Evolutionary conservation across 306 rosid genomes (phyloP).

Genomic region (Prunus dulcis): DNA sequence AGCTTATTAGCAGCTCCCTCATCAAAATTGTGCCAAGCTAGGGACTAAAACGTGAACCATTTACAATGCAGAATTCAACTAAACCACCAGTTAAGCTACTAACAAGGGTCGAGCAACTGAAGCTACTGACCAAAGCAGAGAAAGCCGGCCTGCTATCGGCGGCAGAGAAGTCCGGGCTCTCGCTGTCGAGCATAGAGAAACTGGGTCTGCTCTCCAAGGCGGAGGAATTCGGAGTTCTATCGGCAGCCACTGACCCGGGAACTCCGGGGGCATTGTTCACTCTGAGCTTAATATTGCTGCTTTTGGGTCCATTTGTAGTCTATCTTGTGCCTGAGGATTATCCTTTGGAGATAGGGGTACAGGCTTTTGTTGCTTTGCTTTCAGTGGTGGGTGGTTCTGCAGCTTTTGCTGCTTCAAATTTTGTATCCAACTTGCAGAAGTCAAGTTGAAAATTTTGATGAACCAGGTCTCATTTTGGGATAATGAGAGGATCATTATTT

Average conservation of each 20-base stretch:
- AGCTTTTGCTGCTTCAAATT: slow-evolving; percentile 76
- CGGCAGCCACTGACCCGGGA: slow-evolving; percentile 86
- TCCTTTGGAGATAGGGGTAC: slow-evolving; percentile 50
- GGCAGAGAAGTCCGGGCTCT: slow-evolving; percentile 78
- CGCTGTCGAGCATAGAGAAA: slow-evolving; percentile 74
- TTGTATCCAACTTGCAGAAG: slow-evolving; percentile 85
- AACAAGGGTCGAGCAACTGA: slow-evolving; percentile 87
- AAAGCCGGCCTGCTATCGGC: slow-evolving; percentile 90
- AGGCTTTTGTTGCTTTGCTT: slow-evolving; percentile 49
- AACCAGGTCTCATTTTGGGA: neutral
- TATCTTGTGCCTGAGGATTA: slow-evolving; percentile 83
- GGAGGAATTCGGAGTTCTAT: slow-evolving; percentile 78
- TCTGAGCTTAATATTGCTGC: slow-evolving; percentile 56
- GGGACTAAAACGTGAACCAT: neutral
- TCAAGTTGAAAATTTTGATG: slow-evolving; percentile 26
- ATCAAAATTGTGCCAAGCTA: neutral
- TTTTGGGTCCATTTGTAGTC: slow-evolving; percentile 72
- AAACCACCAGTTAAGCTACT: slow-evolving; percentile 60
- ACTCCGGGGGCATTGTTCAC: slow-evolving; percentile 68
- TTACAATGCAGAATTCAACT: slow-evolving; percentile 15
- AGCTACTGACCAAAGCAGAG: slow-evolving; percentile 81
- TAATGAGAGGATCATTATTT: neutral
- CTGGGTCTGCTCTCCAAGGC: slow-evolving; percentile 88
- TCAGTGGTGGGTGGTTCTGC: slow-evolving; percentile 72
- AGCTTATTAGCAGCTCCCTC: too few species aligned